Evolutionary conservation across 768 basidiomycete genomes (phyloP), one percentile per base, ranked within the genome.

Genomic region (Lyophyllum atratum): DNA sequence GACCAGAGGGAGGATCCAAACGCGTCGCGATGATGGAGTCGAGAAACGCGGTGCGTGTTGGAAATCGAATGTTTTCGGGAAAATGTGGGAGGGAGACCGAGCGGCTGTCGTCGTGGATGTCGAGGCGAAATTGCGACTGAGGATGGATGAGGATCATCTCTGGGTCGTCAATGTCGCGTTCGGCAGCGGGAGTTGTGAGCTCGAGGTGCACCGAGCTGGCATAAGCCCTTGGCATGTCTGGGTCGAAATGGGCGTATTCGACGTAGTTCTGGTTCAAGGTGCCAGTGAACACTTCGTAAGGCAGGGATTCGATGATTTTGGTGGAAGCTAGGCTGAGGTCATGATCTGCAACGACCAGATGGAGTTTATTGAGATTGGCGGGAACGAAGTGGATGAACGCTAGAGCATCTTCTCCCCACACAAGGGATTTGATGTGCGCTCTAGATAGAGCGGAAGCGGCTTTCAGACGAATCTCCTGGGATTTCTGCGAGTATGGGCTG

Each of bases 341-440:
- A 15, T 63, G 19, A 47, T 61, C 62, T 19, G 61, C 49, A 19
- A 64, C 64, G 24, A 66, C 52, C 9, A 65, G 57, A 45, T 61
- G 63, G 12, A 64, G 59, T 42, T 42, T 53, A 39, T 61, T 63
- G 7, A 64, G 54, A 28, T 19, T 29, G 5, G 61, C 63, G 34
- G 66, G 65, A 17, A 66, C 66, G 34, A 45, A 55, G 37, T 66
- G 59, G 22, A 59, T 55, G 37, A 60, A 64, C 6, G 64, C 58
- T 11, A 64, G 56, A 2, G 60, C 62, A 48, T 66, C 66, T 56
- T 67, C 62, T 8, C 54, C 61, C 61, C 65, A 63, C 10, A 64
- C 55, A 21, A 62, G 31, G 28, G 52, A 64, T 31, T 33, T 28
- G 12, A 58, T 54, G 40, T 24, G 10, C 11, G 46, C 26, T 1